Conservation (phyloP, 2,329 filamentous ascomycete genomes). For the Colletotrichum sp. region DNA sequence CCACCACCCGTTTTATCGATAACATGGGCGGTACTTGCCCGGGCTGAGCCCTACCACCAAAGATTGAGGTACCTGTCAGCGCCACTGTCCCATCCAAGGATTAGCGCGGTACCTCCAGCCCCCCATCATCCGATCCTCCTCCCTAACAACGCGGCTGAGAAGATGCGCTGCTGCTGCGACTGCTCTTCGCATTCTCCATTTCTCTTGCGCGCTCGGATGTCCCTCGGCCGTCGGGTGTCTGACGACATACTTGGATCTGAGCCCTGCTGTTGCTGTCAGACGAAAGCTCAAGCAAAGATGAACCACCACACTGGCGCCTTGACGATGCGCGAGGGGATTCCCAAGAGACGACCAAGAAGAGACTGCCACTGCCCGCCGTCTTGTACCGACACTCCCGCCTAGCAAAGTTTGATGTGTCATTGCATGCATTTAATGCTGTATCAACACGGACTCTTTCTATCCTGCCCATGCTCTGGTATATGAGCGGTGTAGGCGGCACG, state of each 20-base stretch:
- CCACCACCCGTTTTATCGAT: background rate
- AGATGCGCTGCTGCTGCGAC: constrained; percentile 1
- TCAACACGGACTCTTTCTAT: constrained; percentile 10
- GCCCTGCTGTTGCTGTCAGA: background rate
- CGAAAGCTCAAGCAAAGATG: background rate
- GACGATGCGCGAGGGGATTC: background rate
- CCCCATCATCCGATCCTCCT: constrained; percentile 3
- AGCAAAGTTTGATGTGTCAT: constrained; percentile 14
- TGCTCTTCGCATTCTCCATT: constrained; percentile 7
- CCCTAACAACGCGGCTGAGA: constrained; percentile 17
- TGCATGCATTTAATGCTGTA: constrained; percentile 16
- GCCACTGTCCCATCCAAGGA: background rate
- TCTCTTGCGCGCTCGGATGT: constrained; percentile 12
- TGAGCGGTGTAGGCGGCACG: constrained; percentile 20
- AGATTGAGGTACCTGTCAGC: constrained; percentile 1
- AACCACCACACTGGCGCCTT: background rate
- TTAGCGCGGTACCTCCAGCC: constrained; percentile 5
- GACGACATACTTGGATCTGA: background rate
- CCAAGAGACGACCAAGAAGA: background rate
- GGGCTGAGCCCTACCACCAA: background rate
- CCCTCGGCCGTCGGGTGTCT: constrained; percentile 1
- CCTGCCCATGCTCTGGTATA: background rate
- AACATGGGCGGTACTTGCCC: background rate
- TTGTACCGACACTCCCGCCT: background rate
- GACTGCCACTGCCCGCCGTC: background rate